phyloP scores from a whole-genome alignment of 139 green algal genomes.

The Tetraselmis chui region DNA sequence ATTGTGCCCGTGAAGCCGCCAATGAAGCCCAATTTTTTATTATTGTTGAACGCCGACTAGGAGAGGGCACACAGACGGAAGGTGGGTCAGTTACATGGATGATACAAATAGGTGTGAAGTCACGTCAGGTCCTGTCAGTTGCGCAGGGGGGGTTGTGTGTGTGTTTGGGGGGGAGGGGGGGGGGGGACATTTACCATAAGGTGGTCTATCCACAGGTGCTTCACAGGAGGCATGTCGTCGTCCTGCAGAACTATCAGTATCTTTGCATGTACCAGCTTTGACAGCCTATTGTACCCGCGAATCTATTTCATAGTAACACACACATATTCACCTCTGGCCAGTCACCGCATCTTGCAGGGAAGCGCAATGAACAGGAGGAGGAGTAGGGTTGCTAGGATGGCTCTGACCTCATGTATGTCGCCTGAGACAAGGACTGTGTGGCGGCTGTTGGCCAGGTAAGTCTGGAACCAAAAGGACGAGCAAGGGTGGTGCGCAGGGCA shows the following conservation, averaged over 20 bases:
- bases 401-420: constrained; percentile 9
- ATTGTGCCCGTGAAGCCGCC: constrained; percentile 12
- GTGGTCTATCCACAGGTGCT: background rate
- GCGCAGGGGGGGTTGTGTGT: too few species aligned
- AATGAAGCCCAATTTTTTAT: background rate
- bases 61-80: too few species aligned
- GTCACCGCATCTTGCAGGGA: background rate
- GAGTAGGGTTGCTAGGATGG: too few species aligned
- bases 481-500: too few species aligned
- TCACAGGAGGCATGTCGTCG: constrained; percentile 1
- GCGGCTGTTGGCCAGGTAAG: background rate
- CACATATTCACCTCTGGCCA: background rate
- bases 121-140: too few species aligned
- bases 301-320: background rate
- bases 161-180: background rate
- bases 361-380: too few species aligned
- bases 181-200: background rate
- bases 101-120: too few species aligned
- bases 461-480: too few species aligned
- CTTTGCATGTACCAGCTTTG: constrained; percentile 1
- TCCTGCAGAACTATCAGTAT: constrained; percentile 9
- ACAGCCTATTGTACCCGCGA: constrained; percentile 12
- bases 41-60: background rate
- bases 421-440: background rate
- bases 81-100: too few species aligned